Evolutionary conservation across 1,284 basidiomycete genomes (phyloP), one percentile per base, ranked within the genome.

Genomic region (Lignosus rhinocerotis): DNA sequence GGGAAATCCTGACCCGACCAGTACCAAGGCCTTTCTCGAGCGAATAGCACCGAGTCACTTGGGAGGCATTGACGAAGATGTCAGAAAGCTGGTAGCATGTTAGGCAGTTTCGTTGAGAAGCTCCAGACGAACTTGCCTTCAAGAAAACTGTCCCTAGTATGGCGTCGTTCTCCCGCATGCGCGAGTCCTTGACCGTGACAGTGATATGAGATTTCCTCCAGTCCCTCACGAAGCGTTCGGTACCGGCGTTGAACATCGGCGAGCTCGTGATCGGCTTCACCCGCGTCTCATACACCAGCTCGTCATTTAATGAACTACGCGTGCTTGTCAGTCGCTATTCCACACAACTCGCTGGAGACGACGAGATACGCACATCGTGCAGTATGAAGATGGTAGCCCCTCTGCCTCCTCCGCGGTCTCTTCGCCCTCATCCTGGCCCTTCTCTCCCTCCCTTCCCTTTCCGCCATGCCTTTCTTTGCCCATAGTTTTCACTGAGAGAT

Each of bases 211-310:
- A 77, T 45, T 81, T 76, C 53, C 78, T 72, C 79, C 81, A 87
- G 69, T 90, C 84, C 43, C 84, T 76, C 16, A 88, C 72, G 67
- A 88, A 88, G 7, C 80, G 68, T 70, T 90, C 86, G 16, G 83
- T 83, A 0, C 84, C 83, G 1, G 86, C 85, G 63, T 86, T 81
- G 72, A 84, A 86, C 76, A 85, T 88, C 0, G 85, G 85, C 69
- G 84, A 84, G 56, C 81, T 82, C 0, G 81, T 80, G 70, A 84
- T 84, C 17, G 76, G 73, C 66, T 79, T 80, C 21, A 75, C 75
- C 0, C 77, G 73, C 0, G 74, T 78, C 51, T 71, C 66, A 46
- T 67, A 72, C 39, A 67, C 81, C 74, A 85, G 73, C 62, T 85
- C 81, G 67, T 88, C 85, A 67, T 87, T 86, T 64, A 88, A 69